Conservation (phyloP, 1,284 basidiomycete genomes). For the Sanghuangporus sanghuang region DNA sequence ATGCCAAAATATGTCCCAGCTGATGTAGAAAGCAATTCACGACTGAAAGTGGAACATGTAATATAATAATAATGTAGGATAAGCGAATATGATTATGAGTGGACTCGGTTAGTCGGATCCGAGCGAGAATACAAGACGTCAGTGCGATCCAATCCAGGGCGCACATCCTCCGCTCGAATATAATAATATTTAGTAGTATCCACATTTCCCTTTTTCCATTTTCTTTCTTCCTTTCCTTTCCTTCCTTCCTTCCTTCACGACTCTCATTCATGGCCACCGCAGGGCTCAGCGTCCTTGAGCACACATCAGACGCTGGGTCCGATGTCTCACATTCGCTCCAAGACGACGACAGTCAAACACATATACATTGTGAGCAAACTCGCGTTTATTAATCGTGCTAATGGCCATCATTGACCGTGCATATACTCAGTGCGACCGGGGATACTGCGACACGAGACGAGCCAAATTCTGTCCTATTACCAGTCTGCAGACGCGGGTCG, state of each 20-base stretch:
- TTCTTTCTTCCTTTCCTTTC: background rate
- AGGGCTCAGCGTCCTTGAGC: background rate
- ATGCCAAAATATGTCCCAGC: too few relatives aligned
- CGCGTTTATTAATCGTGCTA: background rate
- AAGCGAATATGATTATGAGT: too few relatives aligned
- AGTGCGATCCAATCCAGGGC: too few relatives aligned
- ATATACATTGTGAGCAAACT: background rate
- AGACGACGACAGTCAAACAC: background rate
- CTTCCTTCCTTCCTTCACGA: background rate
- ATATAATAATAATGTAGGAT: too few relatives aligned
- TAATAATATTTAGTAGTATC: background rate
- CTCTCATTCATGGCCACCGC: background rate
- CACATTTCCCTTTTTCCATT: background rate
- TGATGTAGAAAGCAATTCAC: too few relatives aligned
- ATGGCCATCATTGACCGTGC: background rate
- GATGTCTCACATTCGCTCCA: background rate
- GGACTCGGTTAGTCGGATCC: too few relatives aligned
- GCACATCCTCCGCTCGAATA: too few relatives aligned
- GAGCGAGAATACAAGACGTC: too few relatives aligned
- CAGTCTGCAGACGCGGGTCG: slow-evolving; percentile 26
- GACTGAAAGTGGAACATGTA: too few relatives aligned
- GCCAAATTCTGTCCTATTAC: slow-evolving; percentile 34
- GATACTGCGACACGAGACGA: slow-evolving; percentile 24
- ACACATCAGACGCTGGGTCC: background rate
- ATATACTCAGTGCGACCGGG: slow-evolving; percentile 12